phyloP scores from a whole-genome alignment of 1,139 yeast genomes.

The Candida pseudoviswanathii region DNA sequence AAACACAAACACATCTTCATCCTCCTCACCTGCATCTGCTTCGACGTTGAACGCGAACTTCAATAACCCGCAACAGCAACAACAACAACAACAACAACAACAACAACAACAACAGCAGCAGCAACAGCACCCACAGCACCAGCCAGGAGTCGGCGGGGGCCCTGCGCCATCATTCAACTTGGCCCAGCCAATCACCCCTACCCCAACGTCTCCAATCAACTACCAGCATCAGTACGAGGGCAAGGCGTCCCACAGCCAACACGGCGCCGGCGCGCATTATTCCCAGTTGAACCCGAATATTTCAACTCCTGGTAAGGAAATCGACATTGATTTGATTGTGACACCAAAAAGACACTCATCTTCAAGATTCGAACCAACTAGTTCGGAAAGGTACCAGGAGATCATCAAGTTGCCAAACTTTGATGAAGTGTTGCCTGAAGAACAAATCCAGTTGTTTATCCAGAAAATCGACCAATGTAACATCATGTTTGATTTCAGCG shows the following conservation, averaged over 20 bases:
- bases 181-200: conserved; percentile 32
- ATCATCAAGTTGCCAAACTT: conserved; percentile 83
- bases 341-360: conserved; percentile 94
- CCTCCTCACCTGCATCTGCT: conserved; percentile 4
- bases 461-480: conserved; percentile 94
- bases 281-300: conserved; percentile 44
- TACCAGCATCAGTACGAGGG: conserved; percentile 12
- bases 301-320: conserved; percentile 47
- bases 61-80: conserved; percentile 11
- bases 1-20: conserved; percentile 7
- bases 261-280: conserved; percentile 29
- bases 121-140: background rate
- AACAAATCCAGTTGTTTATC: conserved; percentile 77
- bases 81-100: conserved; percentile 12
- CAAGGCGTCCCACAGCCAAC: conserved; percentile 30
- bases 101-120: conserved; percentile 5
- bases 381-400: conserved; percentile 61
- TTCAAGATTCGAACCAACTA: conserved; percentile 84
- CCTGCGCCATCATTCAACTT: conserved; percentile 17
- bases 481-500: conserved; percentile 89
- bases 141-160: conserved; percentile 8
- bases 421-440: conserved; percentile 87
- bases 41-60: conserved; percentile 7
- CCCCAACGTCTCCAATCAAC: conserved; percentile 32
- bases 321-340: conserved; percentile 49